Base-by-base conservation (phyloP, 495 filamentous ascomycete species). In the Aspergillus coremiiformis region DNA sequence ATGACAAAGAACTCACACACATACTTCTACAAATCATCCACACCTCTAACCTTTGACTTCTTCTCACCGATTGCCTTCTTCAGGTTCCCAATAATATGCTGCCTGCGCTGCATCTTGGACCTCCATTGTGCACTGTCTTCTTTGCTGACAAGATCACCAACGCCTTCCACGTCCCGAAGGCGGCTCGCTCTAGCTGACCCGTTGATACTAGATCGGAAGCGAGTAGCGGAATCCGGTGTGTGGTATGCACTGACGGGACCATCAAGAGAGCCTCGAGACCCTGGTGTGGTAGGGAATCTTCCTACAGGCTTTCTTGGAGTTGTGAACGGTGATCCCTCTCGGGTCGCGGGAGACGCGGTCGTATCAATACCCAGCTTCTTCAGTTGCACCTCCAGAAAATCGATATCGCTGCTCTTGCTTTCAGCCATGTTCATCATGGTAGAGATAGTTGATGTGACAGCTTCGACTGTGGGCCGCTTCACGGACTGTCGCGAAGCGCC, bases 391-490 rank as follows among this genome's bases (percentile, higher is more conserved):
- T 96, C 93, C 23, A 97, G 76, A 10, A 94, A 80, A 65, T 95
- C 89, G 43, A 97, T 83, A 56, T 97, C 93, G 41, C 82, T 84
- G 64, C 85, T 89, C 62, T 84, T 86, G 67, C 84, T 84, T 72
- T 96, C 87, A 0, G 85, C 84, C 88, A 96, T 95, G 53, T 71
- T 81, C 47, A 90, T 97, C 81, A 99, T 87, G 49, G 93, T 96
- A 47, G 73, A 73, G 55, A 99, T 95, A 5, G 94, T 97, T 44
- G 85, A 86, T 39, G 87, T 81, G 17, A 97, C 89, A 7, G 89
- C 89, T 56, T 96, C 94, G 1, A 96, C 85, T 0, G 92, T 96
- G 2, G 93, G 94, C n/a, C 75, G 71, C 37, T 76, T 67, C 17
- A 29, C 51, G 27, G 55, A 15, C 44, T 47, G 41, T 39, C 61